Conservation (phyloP, 148 eudicot species). For the Rhododendron mucronatum region DNA sequence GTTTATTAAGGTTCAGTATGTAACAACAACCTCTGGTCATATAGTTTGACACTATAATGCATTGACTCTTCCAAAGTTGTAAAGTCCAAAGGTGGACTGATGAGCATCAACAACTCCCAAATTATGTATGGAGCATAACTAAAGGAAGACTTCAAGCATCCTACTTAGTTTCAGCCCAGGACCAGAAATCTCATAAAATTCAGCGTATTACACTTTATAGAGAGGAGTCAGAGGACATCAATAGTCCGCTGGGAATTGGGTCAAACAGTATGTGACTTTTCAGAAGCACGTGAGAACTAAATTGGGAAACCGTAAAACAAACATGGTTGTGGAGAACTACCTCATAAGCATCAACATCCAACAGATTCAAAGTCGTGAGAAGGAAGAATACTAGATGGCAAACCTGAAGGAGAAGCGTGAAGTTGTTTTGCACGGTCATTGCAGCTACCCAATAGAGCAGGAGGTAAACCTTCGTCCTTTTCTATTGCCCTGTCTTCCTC, state of each 20-base stretch:
- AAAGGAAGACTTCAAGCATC: background rate
- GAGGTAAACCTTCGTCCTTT: constrained; percentile 85
- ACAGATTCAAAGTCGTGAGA: background rate
- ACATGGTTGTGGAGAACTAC: background rate
- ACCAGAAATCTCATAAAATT: background rate
- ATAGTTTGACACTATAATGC: background rate
- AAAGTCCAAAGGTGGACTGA: background rate
- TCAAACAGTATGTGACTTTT: background rate
- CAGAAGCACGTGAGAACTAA: background rate
- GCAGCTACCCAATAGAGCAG: constrained; percentile 92
- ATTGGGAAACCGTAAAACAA: background rate
- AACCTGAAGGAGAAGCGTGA: constrained; percentile 96
- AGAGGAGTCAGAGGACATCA: background rate
- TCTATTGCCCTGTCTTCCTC: constrained; percentile 80
- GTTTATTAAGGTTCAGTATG: background rate
- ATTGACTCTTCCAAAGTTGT: background rate
- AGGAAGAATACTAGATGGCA: background rate
- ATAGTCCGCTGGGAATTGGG: background rate
- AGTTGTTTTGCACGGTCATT: constrained; percentile 91
- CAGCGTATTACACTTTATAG: background rate
- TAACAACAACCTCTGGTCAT: background rate
- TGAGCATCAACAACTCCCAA: background rate
- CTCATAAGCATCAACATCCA: background rate
- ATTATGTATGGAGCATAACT: background rate
- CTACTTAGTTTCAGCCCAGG: background rate